Conservation (phyloP, 148 eudicot genomes). For the Limonium bicolor region DNA sequence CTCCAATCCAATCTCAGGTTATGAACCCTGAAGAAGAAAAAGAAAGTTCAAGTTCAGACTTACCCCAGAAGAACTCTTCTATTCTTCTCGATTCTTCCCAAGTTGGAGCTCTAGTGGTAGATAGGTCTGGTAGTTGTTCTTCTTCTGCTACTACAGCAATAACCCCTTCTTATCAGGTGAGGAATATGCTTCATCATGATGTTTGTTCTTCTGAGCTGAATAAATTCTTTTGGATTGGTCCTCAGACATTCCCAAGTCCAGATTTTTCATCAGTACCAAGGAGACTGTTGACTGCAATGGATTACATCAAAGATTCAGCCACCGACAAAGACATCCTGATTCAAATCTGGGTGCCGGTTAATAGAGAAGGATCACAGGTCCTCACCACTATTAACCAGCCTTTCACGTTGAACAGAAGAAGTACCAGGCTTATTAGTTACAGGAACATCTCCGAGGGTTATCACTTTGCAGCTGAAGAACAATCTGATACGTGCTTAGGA, state of each 20-base stretch:
- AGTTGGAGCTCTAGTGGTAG: conserved; percentile 6
- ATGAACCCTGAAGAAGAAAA: too few relatives aligned
- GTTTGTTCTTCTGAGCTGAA: conserved; percentile 35
- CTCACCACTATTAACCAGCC: conserved; percentile 57
- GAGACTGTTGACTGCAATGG: conserved; percentile 45
- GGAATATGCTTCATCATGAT: conserved; percentile 17
- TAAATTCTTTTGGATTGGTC: conserved; percentile 57
- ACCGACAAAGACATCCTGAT: conserved; percentile 41
- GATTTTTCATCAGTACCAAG: conserved; percentile 46
- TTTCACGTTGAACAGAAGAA: conserved; percentile 37
- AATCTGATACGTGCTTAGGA: conserved; percentile 27
- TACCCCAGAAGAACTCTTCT: too few relatives aligned
- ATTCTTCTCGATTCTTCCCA: conserved; percentile 8
- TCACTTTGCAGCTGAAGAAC: conserved; percentile 48
- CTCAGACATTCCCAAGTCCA: conserved; percentile 15
- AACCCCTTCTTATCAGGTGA: conserved; percentile 12
- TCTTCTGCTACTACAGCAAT: conserved; percentile 10
- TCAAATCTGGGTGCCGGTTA: conserved; percentile 82
- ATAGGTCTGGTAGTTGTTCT: not conserved
- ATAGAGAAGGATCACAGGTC: conserved; percentile 34
- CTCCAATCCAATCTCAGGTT: conserved; percentile 13
- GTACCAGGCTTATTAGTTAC: conserved; percentile 42
- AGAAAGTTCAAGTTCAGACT: too few relatives aligned
- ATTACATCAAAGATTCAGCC: conserved; percentile 34
- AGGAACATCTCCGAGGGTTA: conserved; percentile 53